These are phyloP conservation scores for Tolypocladium inflatum DNA, from an alignment of 2,329 filamentous ascomycete genomes.

Conservation along the genomic window DNA sequence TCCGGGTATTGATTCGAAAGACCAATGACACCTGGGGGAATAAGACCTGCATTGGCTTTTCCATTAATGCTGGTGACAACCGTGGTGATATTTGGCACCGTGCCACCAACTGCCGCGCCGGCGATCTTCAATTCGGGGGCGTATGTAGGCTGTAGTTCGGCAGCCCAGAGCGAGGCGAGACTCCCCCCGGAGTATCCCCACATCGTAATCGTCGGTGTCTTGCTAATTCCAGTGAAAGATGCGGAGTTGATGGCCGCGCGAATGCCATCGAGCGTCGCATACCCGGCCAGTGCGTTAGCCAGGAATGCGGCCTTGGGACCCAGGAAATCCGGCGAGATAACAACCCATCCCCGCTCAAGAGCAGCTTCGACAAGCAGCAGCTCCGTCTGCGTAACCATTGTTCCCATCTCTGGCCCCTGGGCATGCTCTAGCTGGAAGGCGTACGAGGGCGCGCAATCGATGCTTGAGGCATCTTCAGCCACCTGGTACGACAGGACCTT, in stretches of 20 bases:
- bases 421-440: slow-evolving; percentile 7
- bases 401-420: slow-evolving; percentile 23
- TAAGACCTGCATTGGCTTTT: slow-evolving; percentile 8
- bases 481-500: slow-evolving; percentile 32
- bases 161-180: slow-evolving; percentile 1
- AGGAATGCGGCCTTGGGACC: slow-evolving; percentile 32
- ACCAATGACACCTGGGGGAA: slow-evolving; percentile 11
- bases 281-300: slow-evolving; percentile 27
- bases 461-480: slow-evolving; percentile 26
- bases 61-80: slow-evolving; percentile 8
- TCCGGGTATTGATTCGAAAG: slow-evolving; percentile 10
- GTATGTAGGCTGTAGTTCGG: slow-evolving; percentile 6
- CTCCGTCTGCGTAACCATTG: slow-evolving; percentile 14
- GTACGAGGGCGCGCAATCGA: slow-evolving; percentile 21
- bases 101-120: slow-evolving; percentile 14
- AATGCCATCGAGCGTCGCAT: slow-evolving; percentile 33
- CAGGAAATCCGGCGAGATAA: slow-evolving; percentile 39
- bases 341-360: slow-evolving; percentile 35
- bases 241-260: slow-evolving; percentile 25
- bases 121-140: slow-evolving; percentile 15
- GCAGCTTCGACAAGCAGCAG: slow-evolving; percentile 11
- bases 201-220: slow-evolving; percentile 24
- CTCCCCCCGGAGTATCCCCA: slow-evolving; percentile 28
- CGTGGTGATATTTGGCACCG: slow-evolving; percentile 7
- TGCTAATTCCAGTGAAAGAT: slow-evolving; percentile 16